These are phyloP conservation scores for Mycena vulgaris DNA, from an alignment of 768 basidiomycete species.

Conservation along the genomic window DNA sequence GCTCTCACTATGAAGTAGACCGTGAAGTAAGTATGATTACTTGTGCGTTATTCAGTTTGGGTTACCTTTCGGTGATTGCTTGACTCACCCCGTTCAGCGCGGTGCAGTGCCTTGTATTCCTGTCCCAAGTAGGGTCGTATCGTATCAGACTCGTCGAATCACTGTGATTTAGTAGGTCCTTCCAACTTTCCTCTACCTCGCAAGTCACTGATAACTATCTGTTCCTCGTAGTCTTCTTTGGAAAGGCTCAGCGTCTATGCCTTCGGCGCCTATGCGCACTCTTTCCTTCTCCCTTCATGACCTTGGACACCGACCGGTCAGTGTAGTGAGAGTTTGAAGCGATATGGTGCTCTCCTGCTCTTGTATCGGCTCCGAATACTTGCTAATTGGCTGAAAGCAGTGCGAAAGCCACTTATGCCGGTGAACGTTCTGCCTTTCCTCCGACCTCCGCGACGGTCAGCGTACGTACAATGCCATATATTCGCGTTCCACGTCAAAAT, in stretches of 20 bases:
- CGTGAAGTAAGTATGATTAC: too few species aligned
- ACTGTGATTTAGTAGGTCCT: slow-evolving; percentile 20
- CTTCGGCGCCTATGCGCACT: background rate
- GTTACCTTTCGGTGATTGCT: background rate
- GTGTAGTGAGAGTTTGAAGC: background rate
- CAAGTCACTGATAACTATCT: background rate
- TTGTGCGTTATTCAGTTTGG: slow-evolving; percentile 10
- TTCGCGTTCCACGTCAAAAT: background rate
- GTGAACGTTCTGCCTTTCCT: background rate
- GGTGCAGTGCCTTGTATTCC: background rate
- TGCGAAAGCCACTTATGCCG: background rate
- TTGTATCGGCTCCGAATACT: background rate
- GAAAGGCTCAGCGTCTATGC: background rate
- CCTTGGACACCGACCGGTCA: background rate
- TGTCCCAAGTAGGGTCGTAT: slow-evolving; percentile 7
- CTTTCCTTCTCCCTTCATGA: background rate
- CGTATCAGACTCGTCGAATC: background rate
- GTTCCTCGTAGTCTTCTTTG: background rate
- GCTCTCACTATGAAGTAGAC: too few species aligned
- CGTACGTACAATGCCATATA: too few species aligned
- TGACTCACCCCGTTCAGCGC: background rate
- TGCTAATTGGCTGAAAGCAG: slow-evolving; percentile 1
- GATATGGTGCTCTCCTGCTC: background rate
- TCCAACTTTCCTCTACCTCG: background rate
- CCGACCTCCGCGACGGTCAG: background rate